Conservation (phyloP, 345 rosid genomes). For the Populus deltoides region DNA sequence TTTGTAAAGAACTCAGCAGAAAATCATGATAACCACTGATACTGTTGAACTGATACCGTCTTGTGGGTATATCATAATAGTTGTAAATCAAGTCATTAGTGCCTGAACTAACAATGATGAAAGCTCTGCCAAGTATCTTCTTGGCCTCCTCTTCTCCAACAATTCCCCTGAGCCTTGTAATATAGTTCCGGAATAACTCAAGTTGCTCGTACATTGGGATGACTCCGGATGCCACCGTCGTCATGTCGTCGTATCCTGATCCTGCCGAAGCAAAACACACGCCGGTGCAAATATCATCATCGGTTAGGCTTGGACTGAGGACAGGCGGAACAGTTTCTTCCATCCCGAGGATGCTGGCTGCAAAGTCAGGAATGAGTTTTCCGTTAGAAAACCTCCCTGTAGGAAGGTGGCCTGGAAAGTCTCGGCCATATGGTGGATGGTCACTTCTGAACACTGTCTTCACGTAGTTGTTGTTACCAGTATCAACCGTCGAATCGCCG, state of each 20-base stretch:
- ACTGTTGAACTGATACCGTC: conserved; percentile 30
- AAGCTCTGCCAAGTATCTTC: conserved; percentile 34
- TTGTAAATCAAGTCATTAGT: conserved; percentile 52
- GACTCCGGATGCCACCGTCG: conserved; percentile 7
- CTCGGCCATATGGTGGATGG: conserved; percentile 43
- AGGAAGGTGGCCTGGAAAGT: conserved; percentile 32
- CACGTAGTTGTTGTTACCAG: conserved; percentile 42
- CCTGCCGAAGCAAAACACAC: conserved; percentile 47
- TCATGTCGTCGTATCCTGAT: conserved; percentile 43
- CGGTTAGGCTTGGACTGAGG: conserved; percentile 35
- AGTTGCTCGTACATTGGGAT: conserved; percentile 47
- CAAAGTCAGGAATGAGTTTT: conserved; percentile 43
- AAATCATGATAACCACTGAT: conserved; percentile 45
- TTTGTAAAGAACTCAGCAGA: conserved; percentile 26
- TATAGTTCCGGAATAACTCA: conserved; percentile 35
- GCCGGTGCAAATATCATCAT: conserved; percentile 28
- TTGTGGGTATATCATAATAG: conserved; percentile 39
- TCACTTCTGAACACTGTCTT: conserved; percentile 22
- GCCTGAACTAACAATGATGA: conserved; percentile 56
- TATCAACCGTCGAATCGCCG: conserved; percentile 42
- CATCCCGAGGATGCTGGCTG: conserved; percentile 35
- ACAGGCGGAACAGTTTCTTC: conserved; percentile 42
- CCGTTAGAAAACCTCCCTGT: conserved; percentile 56
- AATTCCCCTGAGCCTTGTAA: conserved; percentile 25
- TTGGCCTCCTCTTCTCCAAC: conserved; percentile 40